phyloP scores from a whole-genome alignment of 805 yeast species.

The Barnettozyma botsteinii region DNA sequence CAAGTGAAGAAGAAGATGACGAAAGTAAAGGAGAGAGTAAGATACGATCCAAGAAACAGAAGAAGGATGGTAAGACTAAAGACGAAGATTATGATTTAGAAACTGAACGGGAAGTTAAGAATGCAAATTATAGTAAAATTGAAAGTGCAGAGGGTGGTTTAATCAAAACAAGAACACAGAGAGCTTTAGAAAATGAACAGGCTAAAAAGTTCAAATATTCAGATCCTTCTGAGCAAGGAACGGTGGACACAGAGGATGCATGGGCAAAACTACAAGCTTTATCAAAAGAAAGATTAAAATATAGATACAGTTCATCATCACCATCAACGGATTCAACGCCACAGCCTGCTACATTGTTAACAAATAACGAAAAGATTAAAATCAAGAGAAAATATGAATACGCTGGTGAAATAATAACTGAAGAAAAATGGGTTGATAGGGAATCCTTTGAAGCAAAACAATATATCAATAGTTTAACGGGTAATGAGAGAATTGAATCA shows the following conservation, averaged over 20 bases:
- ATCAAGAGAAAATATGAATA: conserved; percentile 77
- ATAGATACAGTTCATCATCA: conserved; percentile 17
- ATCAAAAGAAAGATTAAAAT: conserved; percentile 25
- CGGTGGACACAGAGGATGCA: conserved; percentile 43
- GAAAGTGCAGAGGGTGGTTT: conserved; percentile 58
- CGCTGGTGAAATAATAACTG: conserved; percentile 80
- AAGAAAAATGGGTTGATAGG: conserved; percentile 69
- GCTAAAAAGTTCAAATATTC: conserved; percentile 19
- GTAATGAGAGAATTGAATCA: conserved; percentile 22
- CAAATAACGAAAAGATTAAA: conserved; percentile 48
- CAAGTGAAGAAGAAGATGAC: conserved; percentile 21
- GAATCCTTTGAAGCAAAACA: conserved; percentile 86
- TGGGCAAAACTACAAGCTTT: conserved; percentile 48
- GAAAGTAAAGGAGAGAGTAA: conserved; percentile 10
- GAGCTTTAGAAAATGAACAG: conserved; percentile 37
- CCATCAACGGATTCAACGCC: conserved; percentile 9
- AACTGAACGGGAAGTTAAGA: conserved; percentile 27
- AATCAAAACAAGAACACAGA: conserved; percentile 63
- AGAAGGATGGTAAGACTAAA: conserved; percentile 20
- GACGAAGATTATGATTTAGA: conserved; percentile 32
- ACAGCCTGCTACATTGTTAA: conserved; percentile 6
- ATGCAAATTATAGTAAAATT: conserved; percentile 41
- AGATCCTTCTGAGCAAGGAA: conserved; percentile 13
- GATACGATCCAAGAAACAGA: conserved; percentile 10
- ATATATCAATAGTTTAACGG: conserved; percentile 52